Percentiles rank a stretch among this genome's conserved stretches.
Evolutionary conservation across 1,139 yeast species (phyloP).

Genomic region (Suhomyces atakaporum): DNA sequence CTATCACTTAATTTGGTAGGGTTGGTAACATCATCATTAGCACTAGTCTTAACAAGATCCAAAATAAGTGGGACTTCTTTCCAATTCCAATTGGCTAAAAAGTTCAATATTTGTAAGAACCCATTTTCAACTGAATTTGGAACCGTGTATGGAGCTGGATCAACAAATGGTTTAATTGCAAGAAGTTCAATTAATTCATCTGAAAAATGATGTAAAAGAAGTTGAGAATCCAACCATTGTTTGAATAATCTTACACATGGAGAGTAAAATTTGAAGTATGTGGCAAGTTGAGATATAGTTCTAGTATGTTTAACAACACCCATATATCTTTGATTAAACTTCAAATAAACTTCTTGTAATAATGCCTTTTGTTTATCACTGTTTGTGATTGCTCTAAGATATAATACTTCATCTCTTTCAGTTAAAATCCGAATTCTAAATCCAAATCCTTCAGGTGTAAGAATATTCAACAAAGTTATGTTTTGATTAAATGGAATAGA

Average conservation of each 20-base stretch:
- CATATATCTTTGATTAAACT: conserved; percentile 65
- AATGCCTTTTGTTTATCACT: conserved; percentile 58
- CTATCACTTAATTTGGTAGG: conserved; percentile 57
- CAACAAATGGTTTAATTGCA: conserved; percentile 82
- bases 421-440: conserved; percentile 73
- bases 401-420: conserved; percentile 78
- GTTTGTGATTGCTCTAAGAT: conserved; percentile 67
- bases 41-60: conserved; percentile 61
- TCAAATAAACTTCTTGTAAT: conserved; percentile 63
- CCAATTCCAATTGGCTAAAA: conserved; percentile 91
- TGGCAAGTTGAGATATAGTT: conserved; percentile 67
- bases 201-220: conserved; percentile 64
- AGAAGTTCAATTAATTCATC: conserved; percentile 83
- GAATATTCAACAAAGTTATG: conserved; percentile 59
- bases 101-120: conserved; percentile 70
- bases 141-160: conserved; percentile 75
- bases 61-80: conserved; percentile 78
- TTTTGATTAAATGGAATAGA: conserved; percentile 65
- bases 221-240: conserved; percentile 78
- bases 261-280: conserved; percentile 73
- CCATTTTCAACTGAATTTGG: conserved; percentile 84
- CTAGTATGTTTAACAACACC: conserved; percentile 83
- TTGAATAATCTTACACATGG: conserved; percentile 83
- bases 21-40: conserved; percentile 14
- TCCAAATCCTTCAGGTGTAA: conserved; percentile 87